A percentile compares a stretch with the other conserved stretches of the same genome.
Evolutionary conservation across 768 basidiomycete genomes (phyloP).

Genomic region (Russula brevipes): DNA sequence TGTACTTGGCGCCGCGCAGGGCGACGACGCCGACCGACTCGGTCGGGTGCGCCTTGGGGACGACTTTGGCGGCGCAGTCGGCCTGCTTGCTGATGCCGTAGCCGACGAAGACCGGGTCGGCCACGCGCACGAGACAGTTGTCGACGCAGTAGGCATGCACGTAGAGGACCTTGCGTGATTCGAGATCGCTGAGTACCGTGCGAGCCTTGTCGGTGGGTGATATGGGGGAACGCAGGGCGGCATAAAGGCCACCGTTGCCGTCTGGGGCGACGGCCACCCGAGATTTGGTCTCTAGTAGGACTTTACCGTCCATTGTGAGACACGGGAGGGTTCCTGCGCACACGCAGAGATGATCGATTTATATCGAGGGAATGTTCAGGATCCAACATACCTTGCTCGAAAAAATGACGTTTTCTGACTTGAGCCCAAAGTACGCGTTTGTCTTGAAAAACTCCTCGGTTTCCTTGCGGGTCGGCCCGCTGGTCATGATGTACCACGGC

Average conservation of each 20-base stretch:
- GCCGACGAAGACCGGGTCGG: slow-evolving; percentile 95
- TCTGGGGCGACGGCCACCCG: slow-evolving; percentile 93
- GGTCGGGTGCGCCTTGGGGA: slow-evolving; percentile 77
- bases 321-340: slow-evolving; percentile 86
- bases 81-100: slow-evolving; percentile 85
- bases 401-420: slow-evolving; percentile 81
- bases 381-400: slow-evolving; percentile 78
- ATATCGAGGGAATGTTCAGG: background rate
- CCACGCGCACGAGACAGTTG: slow-evolving; percentile 96
- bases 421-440: slow-evolving; percentile 77
- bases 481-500: slow-evolving; percentile 99
- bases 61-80: slow-evolving; percentile 94
- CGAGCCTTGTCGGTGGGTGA: slow-evolving; percentile 50
- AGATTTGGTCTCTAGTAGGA: slow-evolving; percentile 75
- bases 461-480: slow-evolving; percentile 84
- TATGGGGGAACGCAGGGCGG: slow-evolving; percentile 79
- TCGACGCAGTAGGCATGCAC: slow-evolving; percentile 97
- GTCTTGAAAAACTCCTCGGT: slow-evolving; percentile 82
- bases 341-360: background rate
- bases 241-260: slow-evolving; percentile 96
- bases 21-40: slow-evolving; percentile 97
- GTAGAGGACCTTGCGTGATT: slow-evolving; percentile 70
- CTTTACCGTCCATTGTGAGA: slow-evolving; percentile 89
- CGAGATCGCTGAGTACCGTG: slow-evolving; percentile 82
- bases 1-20: slow-evolving; percentile 71